A percentile compares a stretch with the other conserved stretches of the same genome.
Evolutionary conservation across 805 yeast genomes (phyloP).

Genomic region (Candida coquimbonensis): DNA sequence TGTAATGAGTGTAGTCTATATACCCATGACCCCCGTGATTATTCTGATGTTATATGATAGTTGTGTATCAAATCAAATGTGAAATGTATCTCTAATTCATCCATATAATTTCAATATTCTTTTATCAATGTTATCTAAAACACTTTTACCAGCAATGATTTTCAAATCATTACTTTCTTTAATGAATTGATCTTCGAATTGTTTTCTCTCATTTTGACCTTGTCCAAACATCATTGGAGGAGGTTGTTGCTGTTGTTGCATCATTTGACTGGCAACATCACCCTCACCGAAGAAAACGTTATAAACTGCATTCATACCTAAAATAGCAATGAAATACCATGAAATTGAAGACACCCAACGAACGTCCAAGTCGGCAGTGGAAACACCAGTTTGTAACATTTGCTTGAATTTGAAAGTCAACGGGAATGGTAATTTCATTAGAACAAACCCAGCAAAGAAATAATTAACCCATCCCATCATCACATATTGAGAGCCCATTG

Average conservation of each 20-base stretch:
- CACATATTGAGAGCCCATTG: conserved; percentile 83
- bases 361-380: conserved; percentile 78
- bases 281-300: conserved; percentile 55
- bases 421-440: conserved; percentile 88
- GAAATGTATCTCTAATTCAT: not conserved
- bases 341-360: conserved; percentile 91
- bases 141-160: conserved; percentile 3
- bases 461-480: conserved; percentile 96
- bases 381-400: conserved; percentile 85
- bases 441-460: conserved; percentile 86
- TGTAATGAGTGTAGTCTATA: not conserved
- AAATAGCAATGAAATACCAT: conserved; percentile 87
- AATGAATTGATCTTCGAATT: not conserved
- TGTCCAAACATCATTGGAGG: conserved; percentile 2
- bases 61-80: too few species aligned
- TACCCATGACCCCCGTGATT: not conserved
- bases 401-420: conserved; percentile 82
- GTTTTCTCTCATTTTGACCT: conserved; percentile 2
- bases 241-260: conserved; percentile 29
- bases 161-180: conserved; percentile 8
- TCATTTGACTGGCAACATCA: conserved; percentile 38
- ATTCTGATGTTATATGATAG: not conserved
- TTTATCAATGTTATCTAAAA: conserved; percentile 5
- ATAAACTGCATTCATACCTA: conserved; percentile 79
- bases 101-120: conserved; percentile 4